Conservation (phyloP, 371 early-diverging fungal genomes). For the Actinomortierella wolfii region DNA sequence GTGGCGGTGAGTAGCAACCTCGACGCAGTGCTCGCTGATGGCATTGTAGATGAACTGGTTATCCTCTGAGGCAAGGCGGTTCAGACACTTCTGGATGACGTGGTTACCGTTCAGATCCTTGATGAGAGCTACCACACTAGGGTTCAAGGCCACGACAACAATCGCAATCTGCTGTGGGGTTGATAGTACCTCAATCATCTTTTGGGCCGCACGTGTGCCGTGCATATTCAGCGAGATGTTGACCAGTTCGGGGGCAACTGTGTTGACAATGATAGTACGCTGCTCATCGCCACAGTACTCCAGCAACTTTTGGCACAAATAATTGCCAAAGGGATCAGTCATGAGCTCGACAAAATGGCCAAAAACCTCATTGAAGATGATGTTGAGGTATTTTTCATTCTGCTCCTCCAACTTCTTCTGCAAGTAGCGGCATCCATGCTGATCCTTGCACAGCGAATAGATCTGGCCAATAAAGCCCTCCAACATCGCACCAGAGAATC, state of each 20-base stretch:
- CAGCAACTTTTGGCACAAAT: conserved; percentile 87
- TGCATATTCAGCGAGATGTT: conserved; percentile 92
- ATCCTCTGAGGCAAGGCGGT: conserved; percentile 68
- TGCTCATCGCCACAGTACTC: conserved; percentile 81
- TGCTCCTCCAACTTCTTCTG: conserved; percentile 87
- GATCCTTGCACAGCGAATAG: conserved; percentile 84
- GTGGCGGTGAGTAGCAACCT: conserved; percentile 94
- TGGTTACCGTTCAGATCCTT: conserved; percentile 98
- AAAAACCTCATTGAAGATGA: conserved; percentile 78
- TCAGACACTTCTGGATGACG: conserved; percentile 96
- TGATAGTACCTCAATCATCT: conserved; percentile 85
- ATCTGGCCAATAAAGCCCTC: conserved; percentile 76
- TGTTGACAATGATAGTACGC: conserved; percentile 70
- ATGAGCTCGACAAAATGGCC: conserved; percentile 79
- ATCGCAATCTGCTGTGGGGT: conserved; percentile 70
- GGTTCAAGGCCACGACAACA: conserved; percentile 72
- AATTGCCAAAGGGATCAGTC: conserved; percentile 94
- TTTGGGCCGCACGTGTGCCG: conserved; percentile 97
- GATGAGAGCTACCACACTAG: conserved; percentile 84
- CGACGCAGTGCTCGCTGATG: conserved; percentile 82
- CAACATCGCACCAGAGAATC: conserved; percentile 67
- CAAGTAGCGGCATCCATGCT: conserved; percentile 88
- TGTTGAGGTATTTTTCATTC: conserved; percentile 57
- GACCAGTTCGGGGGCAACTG: conserved; percentile 74
- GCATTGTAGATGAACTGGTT: conserved; percentile 91